Conservation (phyloP, 352 stramenopile genomes). For the Globisporangium emineosum region DNA sequence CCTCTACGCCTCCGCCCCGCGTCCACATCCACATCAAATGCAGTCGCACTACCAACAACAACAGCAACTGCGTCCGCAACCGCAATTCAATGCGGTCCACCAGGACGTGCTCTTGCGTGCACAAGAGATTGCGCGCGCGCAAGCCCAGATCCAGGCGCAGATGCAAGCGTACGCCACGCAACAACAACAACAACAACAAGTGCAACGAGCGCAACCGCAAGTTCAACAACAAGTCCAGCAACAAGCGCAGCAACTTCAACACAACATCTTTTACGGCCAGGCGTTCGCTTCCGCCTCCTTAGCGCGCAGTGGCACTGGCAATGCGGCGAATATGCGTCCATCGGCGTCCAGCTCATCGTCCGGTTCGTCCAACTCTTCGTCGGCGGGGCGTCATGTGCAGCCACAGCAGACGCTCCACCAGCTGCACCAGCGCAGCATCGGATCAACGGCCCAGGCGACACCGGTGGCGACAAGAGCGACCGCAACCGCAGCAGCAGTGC, state of each 20-base stretch:
- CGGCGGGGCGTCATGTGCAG: background rate
- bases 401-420: conserved; percentile 24
- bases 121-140: conserved; percentile 25
- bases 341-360: conserved; percentile 15
- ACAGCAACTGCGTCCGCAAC: background rate
- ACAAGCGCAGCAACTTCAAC: conserved; percentile 1
- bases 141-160: conserved; percentile 36
- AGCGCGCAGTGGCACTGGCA: background rate
- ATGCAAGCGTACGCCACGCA: conserved; percentile 27
- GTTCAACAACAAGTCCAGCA: background rate
- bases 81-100: background rate
- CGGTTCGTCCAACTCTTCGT: background rate
- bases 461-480: background rate
- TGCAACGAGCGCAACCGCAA: too few relatives aligned
- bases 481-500: conserved; percentile 17
- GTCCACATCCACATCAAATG: background rate
- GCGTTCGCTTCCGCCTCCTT: conserved; percentile 6
- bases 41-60: conserved; percentile 1
- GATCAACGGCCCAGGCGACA: background rate
- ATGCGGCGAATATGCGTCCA: background rate
- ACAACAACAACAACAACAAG: background rate
- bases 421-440: conserved; percentile 24
- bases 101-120: conserved; percentile 26
- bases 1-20: background rate
- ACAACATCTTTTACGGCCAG: conserved; percentile 15